Base-by-base conservation (phyloP, 768 basidiomycete species). In the Fomitopsis pulvina region DNA sequence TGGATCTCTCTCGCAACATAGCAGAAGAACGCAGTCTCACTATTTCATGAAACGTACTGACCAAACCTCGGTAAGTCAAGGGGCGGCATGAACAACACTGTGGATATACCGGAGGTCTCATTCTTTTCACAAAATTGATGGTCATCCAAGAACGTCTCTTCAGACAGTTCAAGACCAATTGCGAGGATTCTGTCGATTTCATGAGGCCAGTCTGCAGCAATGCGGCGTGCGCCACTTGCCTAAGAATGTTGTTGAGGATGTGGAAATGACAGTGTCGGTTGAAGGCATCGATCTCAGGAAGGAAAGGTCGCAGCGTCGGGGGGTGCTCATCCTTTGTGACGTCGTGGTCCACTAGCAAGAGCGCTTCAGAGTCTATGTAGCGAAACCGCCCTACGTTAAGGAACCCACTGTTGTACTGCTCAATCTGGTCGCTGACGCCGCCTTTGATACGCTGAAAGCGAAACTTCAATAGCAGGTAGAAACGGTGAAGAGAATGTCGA, bases 401-500 rank as follows among this genome's bases (percentile, higher is more conserved):
- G 37, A 8, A 54, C 43, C 28, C n/a, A 85, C 83, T 70, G 55
- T 78, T 81, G 56, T 85, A 85, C 43, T 76, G 69, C 57, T 85
- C 83, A 14, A 83, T 56, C 55, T 83, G 80, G 57, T 86, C 84
- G n/a, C 65, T 71, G 22, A 85, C 76, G 6, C 83, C 83, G 10
- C 72, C 73, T 32, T 78, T 79, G 40, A 85, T 77, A 45, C 79
- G 77, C 83, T 86, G n/a, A n/a, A n/a, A 45, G 29, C 22, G 22
- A 5, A 47, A 16, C 12, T 18, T 18, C 34, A 16, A 16, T 7
- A 46, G 14, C 45, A 21, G 28, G 28, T 16, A 32, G n/a, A 29
- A 4, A 12, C 26, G 10, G 28, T 18, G 18, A 10, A 11, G 24
- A 18, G 16, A 45, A 18, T 12, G 2, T 9, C 5, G 2, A 12